These are phyloP conservation scores for Paramyrothecium sp. DNA, from an alignment of 2,329 filamentous ascomycete species.

Conservation along the genomic window DNA sequence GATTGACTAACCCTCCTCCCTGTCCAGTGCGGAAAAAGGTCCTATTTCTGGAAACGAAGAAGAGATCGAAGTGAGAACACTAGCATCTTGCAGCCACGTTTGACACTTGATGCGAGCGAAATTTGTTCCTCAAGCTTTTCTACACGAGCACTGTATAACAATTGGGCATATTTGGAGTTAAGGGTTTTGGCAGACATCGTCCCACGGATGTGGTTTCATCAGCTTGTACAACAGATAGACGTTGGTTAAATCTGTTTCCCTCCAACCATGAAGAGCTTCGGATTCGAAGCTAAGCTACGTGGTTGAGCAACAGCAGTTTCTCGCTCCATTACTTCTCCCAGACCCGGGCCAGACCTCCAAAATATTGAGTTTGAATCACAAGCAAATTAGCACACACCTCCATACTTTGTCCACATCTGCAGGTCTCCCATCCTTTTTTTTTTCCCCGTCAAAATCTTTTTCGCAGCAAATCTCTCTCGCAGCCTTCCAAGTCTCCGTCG, in stretches of 20 bases:
- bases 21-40: slow-evolving; percentile 87
- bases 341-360: neutral
- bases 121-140: slow-evolving; percentile 1
- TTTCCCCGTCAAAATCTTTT: no score
- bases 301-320: neutral
- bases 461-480: no score
- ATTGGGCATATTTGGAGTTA: slow-evolving; percentile 29
- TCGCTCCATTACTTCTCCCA: neutral
- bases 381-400: no score
- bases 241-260: neutral
- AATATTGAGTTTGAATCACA: no score
- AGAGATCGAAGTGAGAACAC: slow-evolving; percentile 26
- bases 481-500: no score
- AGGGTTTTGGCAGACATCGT: slow-evolving; percentile 10
- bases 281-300: neutral
- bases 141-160: slow-evolving; percentile 21
- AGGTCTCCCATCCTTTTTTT: no score
- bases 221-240: slow-evolving; percentile 5
- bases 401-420: no score
- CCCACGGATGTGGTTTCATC: slow-evolving; percentile 1
- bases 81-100: neutral
- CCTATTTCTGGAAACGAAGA: slow-evolving; percentile 90
- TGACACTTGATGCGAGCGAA: slow-evolving; percentile 5
- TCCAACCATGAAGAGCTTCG: no score
- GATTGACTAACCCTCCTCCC: neutral